Base-by-base conservation (phyloP, 345 rosid genomes). In the Orychophragmus violaceus region DNA sequence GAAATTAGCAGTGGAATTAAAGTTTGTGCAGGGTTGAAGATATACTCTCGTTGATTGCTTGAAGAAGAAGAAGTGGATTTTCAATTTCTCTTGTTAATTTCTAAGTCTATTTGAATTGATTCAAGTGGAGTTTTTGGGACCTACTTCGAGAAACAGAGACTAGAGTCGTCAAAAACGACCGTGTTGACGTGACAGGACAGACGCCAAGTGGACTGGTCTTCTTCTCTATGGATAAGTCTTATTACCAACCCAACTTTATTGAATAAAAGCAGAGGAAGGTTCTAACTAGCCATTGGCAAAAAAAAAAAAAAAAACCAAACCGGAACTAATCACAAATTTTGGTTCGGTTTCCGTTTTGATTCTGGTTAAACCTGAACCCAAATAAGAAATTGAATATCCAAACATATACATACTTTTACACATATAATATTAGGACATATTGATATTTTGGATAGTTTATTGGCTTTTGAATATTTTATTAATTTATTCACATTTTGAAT, bases 121-220 rank as follows among this genome's bases (percentile, higher is more conserved):
- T 45, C 5, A 51, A 69, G 55, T 41, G 18, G 69, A 62, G 61
- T 39, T 37, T 39, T 37, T 29, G 35, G 62, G 68, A 21, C 68
- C 74, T 37, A 41, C 75, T 62, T 70, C 49, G 11, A 63, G 69
- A 55, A 62, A 33, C 30, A 24, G 22, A 13, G 48, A 63, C 19
- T 35, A 16, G 14, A 71, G 70, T 62, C 64, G 76, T 56, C 76
- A 71, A 64, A 46, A 55, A 71, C 57, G 76, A 71, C 76, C 64
- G 24, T 69, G 45, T 18, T 35, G 72, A 67, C 39, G 30, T 59
- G 65, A 67, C 58, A 58, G 22, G 30, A 18, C 32, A 69, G 37
- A 60, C 24, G 60, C 60, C 53, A 59, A 37, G 29, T 36, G 8
- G 74, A 50, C 3, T 69, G 16, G 66, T 59, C 60, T n/a, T 50